Conservation (phyloP, 192 early-diverging fungal species). For the Backusella macrospora region DNA sequence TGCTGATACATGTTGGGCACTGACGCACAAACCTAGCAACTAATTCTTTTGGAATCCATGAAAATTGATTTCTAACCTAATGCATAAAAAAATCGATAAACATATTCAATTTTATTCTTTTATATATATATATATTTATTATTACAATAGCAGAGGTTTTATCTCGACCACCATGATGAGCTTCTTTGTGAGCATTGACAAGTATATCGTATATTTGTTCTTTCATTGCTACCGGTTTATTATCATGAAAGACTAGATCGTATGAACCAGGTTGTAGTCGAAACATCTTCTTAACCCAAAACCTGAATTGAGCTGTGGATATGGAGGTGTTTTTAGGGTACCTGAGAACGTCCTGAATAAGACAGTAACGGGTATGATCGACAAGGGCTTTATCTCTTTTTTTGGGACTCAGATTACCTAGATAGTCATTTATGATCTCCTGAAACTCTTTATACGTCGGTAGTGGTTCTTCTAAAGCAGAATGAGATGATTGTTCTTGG, state of each 20-base stretch:
- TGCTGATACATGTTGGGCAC: conserved; percentile 30
- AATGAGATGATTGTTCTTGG: neutral
- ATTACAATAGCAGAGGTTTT: conserved; percentile 57
- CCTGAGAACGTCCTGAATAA: conserved; percentile 51
- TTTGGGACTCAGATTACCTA: conserved; percentile 49
- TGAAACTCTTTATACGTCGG: conserved; percentile 49
- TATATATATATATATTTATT: neutral
- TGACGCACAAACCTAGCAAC: conserved; percentile 34
- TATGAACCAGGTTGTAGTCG: conserved; percentile 38
- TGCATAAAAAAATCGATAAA: neutral
- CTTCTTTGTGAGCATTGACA: conserved; percentile 50
- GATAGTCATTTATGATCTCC: conserved; percentile 46
- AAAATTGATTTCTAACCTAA: conserved; percentile 28
- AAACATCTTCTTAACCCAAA: conserved; percentile 62
- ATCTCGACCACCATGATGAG: conserved; percentile 54
- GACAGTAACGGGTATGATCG: conserved; percentile 48
- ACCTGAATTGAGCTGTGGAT: conserved; percentile 55
- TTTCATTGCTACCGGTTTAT: conserved; percentile 55
- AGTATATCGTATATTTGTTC: conserved; percentile 53
- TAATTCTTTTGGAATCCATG: conserved; percentile 36
- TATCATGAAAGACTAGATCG: conserved; percentile 52
- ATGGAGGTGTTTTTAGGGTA: conserved; percentile 54
- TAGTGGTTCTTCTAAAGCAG: conserved; percentile 24
- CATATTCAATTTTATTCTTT: neutral
- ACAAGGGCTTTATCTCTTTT: conserved; percentile 56